Conservation (phyloP, 495 filamentous ascomycete genomes). For the Penicillium turbatum region DNA sequence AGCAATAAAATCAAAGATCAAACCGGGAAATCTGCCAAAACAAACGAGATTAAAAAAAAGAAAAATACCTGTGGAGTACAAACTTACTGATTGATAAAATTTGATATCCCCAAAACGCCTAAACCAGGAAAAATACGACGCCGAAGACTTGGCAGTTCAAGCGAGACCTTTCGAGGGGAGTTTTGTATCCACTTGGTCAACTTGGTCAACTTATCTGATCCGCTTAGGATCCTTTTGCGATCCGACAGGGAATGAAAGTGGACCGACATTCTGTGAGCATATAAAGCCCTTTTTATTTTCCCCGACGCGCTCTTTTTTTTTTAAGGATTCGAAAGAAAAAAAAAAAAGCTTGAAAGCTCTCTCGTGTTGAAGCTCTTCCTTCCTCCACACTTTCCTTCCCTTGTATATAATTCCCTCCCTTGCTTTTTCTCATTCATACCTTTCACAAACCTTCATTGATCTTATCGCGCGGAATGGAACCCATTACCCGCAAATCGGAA, state of each 20-base stretch:
- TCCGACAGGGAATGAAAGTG: neutral
- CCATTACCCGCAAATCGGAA: conserved; percentile 22
- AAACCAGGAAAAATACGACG: neutral
- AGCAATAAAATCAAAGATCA: neutral
- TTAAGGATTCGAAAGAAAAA: neutral
- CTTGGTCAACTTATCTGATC: conserved; percentile 30
- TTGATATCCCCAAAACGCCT: neutral
- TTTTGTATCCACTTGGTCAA: conserved; percentile 20
- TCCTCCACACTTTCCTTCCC: neutral
- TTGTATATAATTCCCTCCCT: neutral
- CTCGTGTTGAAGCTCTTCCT: neutral
- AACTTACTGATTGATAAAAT: conserved; percentile 29
- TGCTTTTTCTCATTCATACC: neutral
- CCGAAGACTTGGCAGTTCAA: conserved; percentile 13
- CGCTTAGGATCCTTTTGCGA: conserved; percentile 10
- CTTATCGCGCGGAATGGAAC: conserved; percentile 13
- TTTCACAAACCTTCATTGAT: neutral
- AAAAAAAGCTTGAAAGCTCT: neutral
- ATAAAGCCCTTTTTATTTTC: conserved; percentile 10
- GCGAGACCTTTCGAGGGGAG: neutral
- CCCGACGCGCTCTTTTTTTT: conserved; percentile 1
- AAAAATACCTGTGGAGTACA: neutral
- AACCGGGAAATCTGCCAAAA: neutral
- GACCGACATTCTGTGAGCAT: neutral
- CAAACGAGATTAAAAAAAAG: conserved; percentile 9